Percentiles rank a stretch among this genome's conserved stretches.
These are phyloP conservation scores for Rutidosis leptorrhynchoides DNA, from an alignment of 129 eudicot genomes.

Conservation along the genomic window DNA sequence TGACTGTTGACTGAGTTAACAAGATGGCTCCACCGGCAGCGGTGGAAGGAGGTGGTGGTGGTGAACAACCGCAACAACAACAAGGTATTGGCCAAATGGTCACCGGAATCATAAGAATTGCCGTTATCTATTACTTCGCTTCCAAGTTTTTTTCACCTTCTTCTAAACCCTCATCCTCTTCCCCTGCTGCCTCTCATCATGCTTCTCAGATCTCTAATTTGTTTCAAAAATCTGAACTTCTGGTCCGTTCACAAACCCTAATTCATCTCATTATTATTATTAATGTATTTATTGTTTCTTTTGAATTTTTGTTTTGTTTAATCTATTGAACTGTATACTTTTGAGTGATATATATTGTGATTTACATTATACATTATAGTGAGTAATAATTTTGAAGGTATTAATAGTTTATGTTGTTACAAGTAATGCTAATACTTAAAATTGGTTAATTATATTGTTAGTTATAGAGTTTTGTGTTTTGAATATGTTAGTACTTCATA, in stretches of 20 bases:
- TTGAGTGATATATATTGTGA: background rate
- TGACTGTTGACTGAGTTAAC: conserved; percentile 34
- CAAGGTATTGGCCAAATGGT: conserved; percentile 65
- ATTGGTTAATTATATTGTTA: too few relatives aligned
- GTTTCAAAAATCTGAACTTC: conserved; percentile 62
- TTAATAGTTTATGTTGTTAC: too few relatives aligned
- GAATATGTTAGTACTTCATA: too few relatives aligned
- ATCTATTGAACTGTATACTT: background rate
- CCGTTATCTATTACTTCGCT: conserved; percentile 87
- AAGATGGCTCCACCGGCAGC: conserved; percentile 88
- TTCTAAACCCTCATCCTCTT: conserved; percentile 35
- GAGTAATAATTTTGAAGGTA: too few relatives aligned
- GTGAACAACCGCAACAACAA: conserved; percentile 37
- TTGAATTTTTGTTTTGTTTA: background rate
- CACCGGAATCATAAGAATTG: conserved; percentile 72
- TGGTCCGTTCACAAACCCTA: conserved; percentile 43
- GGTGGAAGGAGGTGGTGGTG: conserved; percentile 51
- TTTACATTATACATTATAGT: too few relatives aligned
- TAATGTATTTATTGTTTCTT: background rate
- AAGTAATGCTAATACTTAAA: too few relatives aligned
- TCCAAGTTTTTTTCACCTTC: conserved; percentile 72
- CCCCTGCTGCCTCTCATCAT: conserved; percentile 41
- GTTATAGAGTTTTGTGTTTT: too few relatives aligned
- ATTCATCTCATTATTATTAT: background rate
- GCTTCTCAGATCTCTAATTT: conserved; percentile 82